Evolutionary conservation across 768 basidiomycete genomes (phyloP).

Genomic region (Mycena kentingensis): DNA sequence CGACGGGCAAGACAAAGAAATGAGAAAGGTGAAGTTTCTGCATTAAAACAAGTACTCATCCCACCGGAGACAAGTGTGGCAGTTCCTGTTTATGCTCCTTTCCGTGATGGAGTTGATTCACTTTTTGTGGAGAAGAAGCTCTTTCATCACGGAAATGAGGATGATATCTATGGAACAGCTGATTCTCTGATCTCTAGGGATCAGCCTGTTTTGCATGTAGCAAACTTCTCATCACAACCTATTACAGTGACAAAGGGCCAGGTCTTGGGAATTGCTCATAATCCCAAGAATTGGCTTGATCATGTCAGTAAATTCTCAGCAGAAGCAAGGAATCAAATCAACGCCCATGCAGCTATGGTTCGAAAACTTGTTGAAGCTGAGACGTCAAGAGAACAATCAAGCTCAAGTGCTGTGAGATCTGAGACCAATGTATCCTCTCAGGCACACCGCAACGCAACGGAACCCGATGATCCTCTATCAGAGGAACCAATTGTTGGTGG

Average conservation of each 20-base stretch:
- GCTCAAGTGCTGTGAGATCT: neutral
- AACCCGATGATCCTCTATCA: conserved; percentile 8
- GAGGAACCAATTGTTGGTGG: conserved; percentile 29
- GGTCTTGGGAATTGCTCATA: conserved; percentile 4
- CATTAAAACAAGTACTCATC: conserved; percentile 1
- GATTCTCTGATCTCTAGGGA: conserved; percentile 17
- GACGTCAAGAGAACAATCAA: neutral
- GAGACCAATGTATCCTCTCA: neutral
- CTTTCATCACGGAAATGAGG: neutral
- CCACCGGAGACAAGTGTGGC: conserved; percentile 6
- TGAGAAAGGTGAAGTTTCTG: conserved; percentile 5
- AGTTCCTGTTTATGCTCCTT: conserved; percentile 1
- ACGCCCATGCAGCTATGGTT: neutral
- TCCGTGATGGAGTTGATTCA: neutral
- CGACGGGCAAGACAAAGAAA: neutral
- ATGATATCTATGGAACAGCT: conserved; percentile 8
- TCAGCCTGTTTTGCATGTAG: neutral
- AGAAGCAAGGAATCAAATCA: neutral
- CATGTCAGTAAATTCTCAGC: neutral
- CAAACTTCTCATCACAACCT: neutral
- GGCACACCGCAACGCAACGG: neutral
- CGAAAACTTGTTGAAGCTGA: neutral
- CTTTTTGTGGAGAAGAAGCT: conserved; percentile 19
- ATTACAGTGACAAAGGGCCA: conserved; percentile 13
- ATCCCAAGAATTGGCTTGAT: conserved; percentile 18